Evolutionary conservation across 2,329 filamentous ascomycete genomes (phyloP).

Genomic region (Pyrenochaeta sp.): DNA sequence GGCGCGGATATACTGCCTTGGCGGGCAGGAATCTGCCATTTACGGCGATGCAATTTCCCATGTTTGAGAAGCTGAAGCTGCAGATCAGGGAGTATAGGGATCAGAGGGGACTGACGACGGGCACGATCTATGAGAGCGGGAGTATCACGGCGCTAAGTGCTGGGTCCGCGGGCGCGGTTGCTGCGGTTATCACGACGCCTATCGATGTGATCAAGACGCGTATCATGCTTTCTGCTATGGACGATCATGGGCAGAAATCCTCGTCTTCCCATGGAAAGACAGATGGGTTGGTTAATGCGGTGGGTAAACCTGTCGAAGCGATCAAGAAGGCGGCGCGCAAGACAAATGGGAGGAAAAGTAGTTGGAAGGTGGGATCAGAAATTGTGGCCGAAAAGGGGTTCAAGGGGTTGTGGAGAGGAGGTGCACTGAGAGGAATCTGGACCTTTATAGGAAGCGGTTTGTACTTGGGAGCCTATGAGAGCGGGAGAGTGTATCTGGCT

Average conservation of each 20-base stretch:
- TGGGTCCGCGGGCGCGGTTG: constrained; percentile 74
- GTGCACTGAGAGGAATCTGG: constrained; percentile 76
- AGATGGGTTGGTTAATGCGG: constrained; percentile 48
- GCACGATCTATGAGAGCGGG: constrained; percentile 69
- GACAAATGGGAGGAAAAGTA: constrained; percentile 42
- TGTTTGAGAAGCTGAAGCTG: constrained; percentile 76
- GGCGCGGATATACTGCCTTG: constrained; percentile 80
- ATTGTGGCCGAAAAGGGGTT: constrained; percentile 73
- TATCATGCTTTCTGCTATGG: constrained; percentile 73
- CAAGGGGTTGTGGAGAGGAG: constrained; percentile 79
- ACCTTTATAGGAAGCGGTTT: constrained; percentile 82
- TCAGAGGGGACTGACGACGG: constrained; percentile 43
- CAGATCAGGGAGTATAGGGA: constrained; percentile 58
- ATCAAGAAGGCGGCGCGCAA: constrained; percentile 33
- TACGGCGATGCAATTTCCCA: constrained; percentile 86
- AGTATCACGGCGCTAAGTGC: constrained; percentile 76
- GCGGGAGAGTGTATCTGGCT: constrained; percentile 66
- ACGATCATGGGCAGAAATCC: constrained; percentile 25
- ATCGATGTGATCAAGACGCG: constrained; percentile 89
- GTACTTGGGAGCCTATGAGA: constrained; percentile 87
- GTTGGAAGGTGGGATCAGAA: constrained; percentile 68
- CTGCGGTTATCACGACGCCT: constrained; percentile 84
- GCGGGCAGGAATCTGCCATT: constrained; percentile 85
- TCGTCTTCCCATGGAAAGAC: constrained; percentile 4
- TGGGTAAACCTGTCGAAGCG: constrained; percentile 48